Evolutionary conservation across 495 filamentous ascomycete genomes (phyloP).

Genomic region (Annulohypoxylon maeteangense): DNA sequence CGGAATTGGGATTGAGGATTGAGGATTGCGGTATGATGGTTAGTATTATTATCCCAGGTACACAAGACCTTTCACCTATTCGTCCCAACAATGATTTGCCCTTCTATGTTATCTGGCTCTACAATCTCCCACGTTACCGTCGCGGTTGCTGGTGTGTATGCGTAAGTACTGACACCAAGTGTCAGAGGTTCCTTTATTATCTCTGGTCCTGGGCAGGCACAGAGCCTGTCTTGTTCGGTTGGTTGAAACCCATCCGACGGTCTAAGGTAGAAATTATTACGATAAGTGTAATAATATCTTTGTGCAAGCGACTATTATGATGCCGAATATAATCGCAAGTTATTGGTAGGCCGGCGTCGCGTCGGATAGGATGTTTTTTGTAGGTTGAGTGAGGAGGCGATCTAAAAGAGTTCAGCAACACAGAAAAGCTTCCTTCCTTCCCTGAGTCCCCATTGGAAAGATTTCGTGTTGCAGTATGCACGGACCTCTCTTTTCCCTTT

Average conservation of each 20-base stretch:
- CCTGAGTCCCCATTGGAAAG: constrained; percentile 42
- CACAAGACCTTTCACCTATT: background rate
- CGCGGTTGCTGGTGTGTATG: background rate
- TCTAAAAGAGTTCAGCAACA: constrained; percentile 26
- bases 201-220: constrained; percentile 42
- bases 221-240: constrained; percentile 40
- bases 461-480: constrained; percentile 42
- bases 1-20: background rate
- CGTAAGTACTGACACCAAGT: background rate
- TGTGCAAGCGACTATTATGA: constrained; percentile 22
- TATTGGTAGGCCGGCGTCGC: background rate
- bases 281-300: background rate
- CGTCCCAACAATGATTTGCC: background rate
- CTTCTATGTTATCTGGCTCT: background rate
- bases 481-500: constrained; percentile 16
- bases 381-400: constrained; percentile 37
- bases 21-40: background rate
- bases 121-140: background rate
- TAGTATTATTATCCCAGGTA: background rate
- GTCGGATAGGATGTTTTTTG: constrained; percentile 7
- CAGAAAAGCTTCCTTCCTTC: constrained; percentile 34
- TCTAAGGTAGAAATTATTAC: constrained; percentile 6
- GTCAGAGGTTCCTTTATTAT: constrained; percentile 8
- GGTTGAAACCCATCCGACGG: constrained; percentile 40
- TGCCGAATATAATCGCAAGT: background rate